phyloP scores from a whole-genome alignment of 768 basidiomycete genomes.

The Multifurca ochricompacta region DNA sequence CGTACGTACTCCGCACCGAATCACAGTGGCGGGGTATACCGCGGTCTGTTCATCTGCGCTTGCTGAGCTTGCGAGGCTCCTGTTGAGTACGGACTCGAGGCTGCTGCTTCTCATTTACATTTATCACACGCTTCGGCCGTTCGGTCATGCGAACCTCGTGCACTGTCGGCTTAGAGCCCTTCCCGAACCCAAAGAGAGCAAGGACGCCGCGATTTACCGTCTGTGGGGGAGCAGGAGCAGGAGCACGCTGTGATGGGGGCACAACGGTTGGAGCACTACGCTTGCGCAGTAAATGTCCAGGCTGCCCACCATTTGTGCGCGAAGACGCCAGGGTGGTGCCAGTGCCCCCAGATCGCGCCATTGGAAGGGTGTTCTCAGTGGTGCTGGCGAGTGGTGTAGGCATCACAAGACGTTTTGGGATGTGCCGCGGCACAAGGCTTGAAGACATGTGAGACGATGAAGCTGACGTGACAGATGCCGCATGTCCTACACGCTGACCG shows the following conservation, averaged over 20 bases:
- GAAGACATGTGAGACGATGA: slow-evolving; percentile 10
- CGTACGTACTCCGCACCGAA: neutral
- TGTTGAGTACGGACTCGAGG: neutral
- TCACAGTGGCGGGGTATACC: neutral
- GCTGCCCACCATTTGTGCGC: slow-evolving; percentile 6
- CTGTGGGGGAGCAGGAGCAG: slow-evolving; percentile 4
- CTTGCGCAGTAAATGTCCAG: slow-evolving; percentile 25
- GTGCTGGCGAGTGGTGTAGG: slow-evolving; percentile 45
- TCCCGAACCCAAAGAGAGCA: slow-evolving; percentile 19
- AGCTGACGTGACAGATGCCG: slow-evolving; percentile 7
- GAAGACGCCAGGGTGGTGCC: neutral
- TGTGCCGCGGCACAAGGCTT: slow-evolving; percentile 28
- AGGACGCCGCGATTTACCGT: slow-evolving; percentile 12
- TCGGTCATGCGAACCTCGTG: slow-evolving; percentile 12
- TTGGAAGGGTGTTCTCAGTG: slow-evolving; percentile 2
- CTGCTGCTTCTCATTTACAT: neutral
- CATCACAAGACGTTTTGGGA: slow-evolving; percentile 68
- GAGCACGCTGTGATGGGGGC: neutral
- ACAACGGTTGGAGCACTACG: slow-evolving; percentile 11
- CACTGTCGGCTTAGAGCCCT: slow-evolving; percentile 13
- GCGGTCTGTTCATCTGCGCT: slow-evolving; percentile 3
- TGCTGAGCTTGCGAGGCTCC: slow-evolving; percentile 13
- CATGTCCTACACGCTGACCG: neutral
- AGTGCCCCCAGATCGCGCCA: neutral
- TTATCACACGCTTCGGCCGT: neutral